A percentile compares a stretch with the other conserved stretches of the same genome.
Conservation (phyloP, 1,284 basidiomycete species). For the Ceratobasidium sp. region DNA sequence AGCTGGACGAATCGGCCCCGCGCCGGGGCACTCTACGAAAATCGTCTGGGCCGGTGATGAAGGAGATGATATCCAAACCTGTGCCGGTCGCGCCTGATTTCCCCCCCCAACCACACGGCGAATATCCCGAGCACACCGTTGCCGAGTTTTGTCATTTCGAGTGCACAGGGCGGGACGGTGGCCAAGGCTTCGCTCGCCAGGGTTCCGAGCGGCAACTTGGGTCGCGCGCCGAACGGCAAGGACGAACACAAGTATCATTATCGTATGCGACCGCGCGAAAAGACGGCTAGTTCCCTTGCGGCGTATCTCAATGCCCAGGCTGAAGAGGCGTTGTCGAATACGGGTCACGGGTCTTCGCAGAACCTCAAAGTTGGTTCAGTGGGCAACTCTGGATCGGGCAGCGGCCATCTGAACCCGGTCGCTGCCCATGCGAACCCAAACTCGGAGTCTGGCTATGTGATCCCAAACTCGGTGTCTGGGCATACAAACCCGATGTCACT, state of each 20-base stretch:
- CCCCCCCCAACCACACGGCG: neutral
- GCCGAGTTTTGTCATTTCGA: constrained; percentile 19
- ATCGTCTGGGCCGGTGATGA: neutral
- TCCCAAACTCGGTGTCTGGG: neutral
- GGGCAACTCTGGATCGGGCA: neutral
- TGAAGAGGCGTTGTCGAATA: neutral
- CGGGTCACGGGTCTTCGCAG: neutral
- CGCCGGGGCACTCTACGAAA: constrained; percentile 7
- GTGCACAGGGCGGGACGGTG: neutral
- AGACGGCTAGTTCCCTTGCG: constrained; percentile 21
- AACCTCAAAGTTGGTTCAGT: neutral
- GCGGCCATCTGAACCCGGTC: too few relatives aligned
- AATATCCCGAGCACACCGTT: constrained; percentile 11
- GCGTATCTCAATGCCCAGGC: constrained; percentile 35
- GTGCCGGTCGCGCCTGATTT: constrained; percentile 25
- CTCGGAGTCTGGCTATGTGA: neutral
- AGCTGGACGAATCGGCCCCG: constrained; percentile 21
- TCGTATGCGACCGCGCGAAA: constrained; percentile 32
- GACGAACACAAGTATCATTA: constrained; percentile 35
- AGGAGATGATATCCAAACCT: constrained; percentile 36
- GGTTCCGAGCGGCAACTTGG: neutral
- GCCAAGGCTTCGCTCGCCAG: neutral
- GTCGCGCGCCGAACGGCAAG: neutral
- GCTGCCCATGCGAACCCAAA: too few relatives aligned
- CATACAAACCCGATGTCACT: neutral